Evolutionary conservation across 78 protist genomes (phyloP), one percentile per base, ranked within the genome.

Genomic region (Neovahlkampfia damariscottae): DNA sequence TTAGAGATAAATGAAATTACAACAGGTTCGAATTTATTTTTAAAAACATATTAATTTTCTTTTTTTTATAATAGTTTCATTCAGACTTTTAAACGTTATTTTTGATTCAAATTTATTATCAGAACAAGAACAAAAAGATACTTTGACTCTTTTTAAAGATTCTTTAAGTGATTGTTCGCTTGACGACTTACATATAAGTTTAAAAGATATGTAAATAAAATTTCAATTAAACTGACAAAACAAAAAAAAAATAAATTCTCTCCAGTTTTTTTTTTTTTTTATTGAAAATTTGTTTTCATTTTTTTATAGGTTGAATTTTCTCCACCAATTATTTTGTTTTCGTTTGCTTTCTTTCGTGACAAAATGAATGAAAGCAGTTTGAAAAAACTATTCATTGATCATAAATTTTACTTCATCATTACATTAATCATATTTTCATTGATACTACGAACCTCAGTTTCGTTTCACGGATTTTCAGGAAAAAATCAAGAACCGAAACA

Each of bases 401-500:
- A n/a, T n/a, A n/a, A n/a, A n/a, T n/a, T n/a, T n/a, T n/a, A n/a
- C n/a, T n/a, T n/a, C n/a, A n/a, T n/a, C n/a, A n/a, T n/a, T n/a
- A n/a, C n/a, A n/a, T n/a, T n/a, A n/a, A n/a, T n/a, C n/a, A n/a
- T n/a, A n/a, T n/a, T n/a, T n/a, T n/a, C n/a, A n/a, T n/a, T n/a
- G n/a, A n/a, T n/a, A n/a, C n/a, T n/a, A n/a, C 50, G 77, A 38
- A 67, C 40, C 5, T 2, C 6, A 67, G 58, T 7, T 5, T 10
- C 6, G 27, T 3, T 66, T 32, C 8, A n/a, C 41, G 76, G 69
- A 30, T 73, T 69, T 31, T 9, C 38, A 19, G 83, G 83, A 3
- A 19, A 70, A 31, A 75, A 37, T 8, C 68, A 2, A 40, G 95
- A 91, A 5, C 98, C 98, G 5, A 92, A 88, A 91, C 86, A 77